Base-by-base conservation (phyloP, 441 rosid genomes). In the Heliophila coronopifolia region DNA sequence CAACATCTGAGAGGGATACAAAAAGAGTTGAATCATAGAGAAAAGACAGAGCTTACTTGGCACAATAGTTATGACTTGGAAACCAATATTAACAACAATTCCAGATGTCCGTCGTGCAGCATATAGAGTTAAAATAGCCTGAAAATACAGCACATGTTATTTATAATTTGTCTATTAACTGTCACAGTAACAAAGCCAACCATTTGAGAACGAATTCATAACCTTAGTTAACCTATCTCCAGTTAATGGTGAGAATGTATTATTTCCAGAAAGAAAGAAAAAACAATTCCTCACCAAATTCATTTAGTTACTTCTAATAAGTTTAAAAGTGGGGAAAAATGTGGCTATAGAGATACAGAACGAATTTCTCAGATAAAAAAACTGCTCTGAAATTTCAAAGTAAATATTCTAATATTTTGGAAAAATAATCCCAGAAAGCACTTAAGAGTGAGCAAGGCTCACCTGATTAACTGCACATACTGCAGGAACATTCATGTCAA, bases 381-480 rank as follows among this genome's bases (percentile, higher is more conserved):
- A 45, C 36, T 3, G 5, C 28, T 44, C 34, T 18, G 32, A 6
- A 16, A 16, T 26, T 27, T 19, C 34, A 19, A 28, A 9, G 38
- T 23, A 38, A 13, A 8, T 4, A 1, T 22, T 2, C 4, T 3
- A 6, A 59, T 39, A 39, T 49, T 2, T 46, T 23, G 15, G 9
- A 37, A 9, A 26, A 49, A 5, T 6, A 22, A 22, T 20, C 47
- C 3, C 10, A 49, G 38, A 59, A 50, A 26, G 23, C 1, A 7
- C 8, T 31, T 4, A 47, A 47, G 24, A 14, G 41, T 30, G 45
- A 49, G 19, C 17, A 54, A 60, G 42, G 7, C 24, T 30, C 25
- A 62, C 98, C 98, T 90, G 95, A 66, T 82, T 84, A 49, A 90
- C 52, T 28, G 98, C 83, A 78, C 90, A 90, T 26, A 90, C 82